Evolutionary conservation across 306 rosid species (phyloP), one percentile per base, ranked within the genome.

Genomic region (Acacia confusa): DNA sequence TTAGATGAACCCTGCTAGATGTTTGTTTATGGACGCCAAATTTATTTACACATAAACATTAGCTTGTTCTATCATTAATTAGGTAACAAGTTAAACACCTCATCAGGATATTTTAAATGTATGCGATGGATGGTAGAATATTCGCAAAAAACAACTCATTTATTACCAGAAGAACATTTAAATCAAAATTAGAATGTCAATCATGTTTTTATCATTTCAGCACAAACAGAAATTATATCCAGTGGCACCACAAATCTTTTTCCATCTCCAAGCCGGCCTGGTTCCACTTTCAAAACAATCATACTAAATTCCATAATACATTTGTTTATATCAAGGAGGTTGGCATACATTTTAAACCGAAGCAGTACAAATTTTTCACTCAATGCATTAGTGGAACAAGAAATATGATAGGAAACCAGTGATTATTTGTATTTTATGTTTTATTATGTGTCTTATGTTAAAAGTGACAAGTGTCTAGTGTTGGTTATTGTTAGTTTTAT

Each of bases 261-360:
- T 76, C 75, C 28, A 52, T 16, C 47, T 74, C 20, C 34, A 72
- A 44, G 40, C 52, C 41, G 3, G 41, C 43, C 43, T 36, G n/a
- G 15, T 47, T 48, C 45, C 64, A 20, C 64, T 57, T 57, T 7
- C 27, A 22, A 30, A 10, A 43, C 67, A 61, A 61, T 20, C 32
- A 15, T 28, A 50, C 20, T 71, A 55, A 60, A 75, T 47, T 20
- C 79, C 77, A 57, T 19, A 15, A 43, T 43, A 60, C 25, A 69
- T 75, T 47, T 75, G 63, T 60, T 66, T 43, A 57, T 43, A 66
- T 34, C 28, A 52, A 74, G 69, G 36, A 48, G 44, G 57, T 52
- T 60, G 27, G 43, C 32, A 17, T 58, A 45, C 36, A 47, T 69
- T 65, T 25, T 61, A 71, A 84, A 45, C 25, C 58, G 76, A 72